Conservation (phyloP, 1,284 basidiomycete species). For the Pyrrhoderma noxium region DNA sequence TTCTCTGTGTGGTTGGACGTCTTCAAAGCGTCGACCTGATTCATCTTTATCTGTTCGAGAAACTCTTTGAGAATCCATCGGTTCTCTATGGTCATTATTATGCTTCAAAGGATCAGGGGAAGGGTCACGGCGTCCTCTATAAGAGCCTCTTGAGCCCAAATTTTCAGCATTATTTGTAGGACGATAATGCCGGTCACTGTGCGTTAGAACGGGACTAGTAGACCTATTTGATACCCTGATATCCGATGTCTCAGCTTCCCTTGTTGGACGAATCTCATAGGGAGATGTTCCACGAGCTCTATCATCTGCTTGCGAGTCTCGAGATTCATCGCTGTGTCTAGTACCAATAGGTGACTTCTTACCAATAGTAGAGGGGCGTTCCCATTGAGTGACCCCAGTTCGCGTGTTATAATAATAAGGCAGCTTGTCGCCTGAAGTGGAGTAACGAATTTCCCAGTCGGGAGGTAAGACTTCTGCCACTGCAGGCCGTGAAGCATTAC, state of each 20-base stretch:
- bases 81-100: background rate
- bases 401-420: slow-evolving; percentile 55
- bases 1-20: background rate
- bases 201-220: slow-evolving; percentile 4
- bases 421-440: slow-evolving; percentile 35
- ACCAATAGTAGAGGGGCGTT: slow-evolving; percentile 31
- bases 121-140: background rate
- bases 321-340: background rate
- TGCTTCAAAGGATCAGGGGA: background rate
- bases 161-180: slow-evolving; percentile 1
- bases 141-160: background rate
- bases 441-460: slow-evolving; percentile 47
- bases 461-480: slow-evolving; percentile 39
- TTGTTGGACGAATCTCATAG: slow-evolving; percentile 6
- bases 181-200: slow-evolving; percentile 15
- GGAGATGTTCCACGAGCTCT: slow-evolving; percentile 4
- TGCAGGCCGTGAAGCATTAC: slow-evolving; percentile 21
- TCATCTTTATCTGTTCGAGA: background rate
- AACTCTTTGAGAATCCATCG: background rate
- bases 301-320: background rate
- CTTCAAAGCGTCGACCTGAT: background rate
- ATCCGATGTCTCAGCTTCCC: background rate
- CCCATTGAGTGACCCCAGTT: slow-evolving; percentile 56
- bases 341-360: slow-evolving; percentile 8
- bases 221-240: slow-evolving; percentile 2